Percentiles rank a stretch among this genome's conserved stretches.
Evolutionary conservation across 805 yeast genomes (phyloP).

Genomic region (Ogataea zsoltii): DNA sequence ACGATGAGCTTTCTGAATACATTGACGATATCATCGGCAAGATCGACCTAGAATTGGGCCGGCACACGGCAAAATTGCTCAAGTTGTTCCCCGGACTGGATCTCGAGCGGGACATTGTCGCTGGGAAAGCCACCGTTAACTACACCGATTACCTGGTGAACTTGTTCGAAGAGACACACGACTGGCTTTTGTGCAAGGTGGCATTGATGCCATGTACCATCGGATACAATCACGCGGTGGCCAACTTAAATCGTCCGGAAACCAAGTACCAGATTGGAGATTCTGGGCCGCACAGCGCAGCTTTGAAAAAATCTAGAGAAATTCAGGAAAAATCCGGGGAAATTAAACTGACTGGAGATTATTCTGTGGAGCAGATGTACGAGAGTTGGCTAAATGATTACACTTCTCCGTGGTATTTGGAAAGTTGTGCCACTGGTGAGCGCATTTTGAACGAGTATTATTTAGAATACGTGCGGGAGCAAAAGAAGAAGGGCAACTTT

Average conservation of each 20-base stretch:
- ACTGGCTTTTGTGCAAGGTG: conserved; percentile 64
- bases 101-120: conserved; percentile 42
- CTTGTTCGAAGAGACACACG: conserved; percentile 51
- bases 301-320: conserved; percentile 13
- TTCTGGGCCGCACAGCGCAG: conserved; percentile 16
- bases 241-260: conserved; percentile 5
- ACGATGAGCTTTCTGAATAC: conserved; percentile 48
- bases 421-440: conserved; percentile 54
- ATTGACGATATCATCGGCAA: conserved; percentile 52
- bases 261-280: conserved; percentile 17
- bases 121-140: conserved; percentile 56
- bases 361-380: conserved; percentile 27
- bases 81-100: conserved; percentile 43
- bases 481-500: conserved; percentile 38
- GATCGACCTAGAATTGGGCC: conserved; percentile 54
- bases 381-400: conserved; percentile 65
- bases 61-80: conserved; percentile 53
- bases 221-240: conserved; percentile 63
- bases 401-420: conserved; percentile 53
- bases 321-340: background rate
- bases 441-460: conserved; percentile 35
- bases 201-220: conserved; percentile 76
- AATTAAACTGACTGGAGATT: conserved; percentile 2
- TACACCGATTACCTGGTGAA: conserved; percentile 63
- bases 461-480: conserved; percentile 8